Conservation (phyloP, 371 early-diverging fungal species). For the Mortierella sp. region DNA sequence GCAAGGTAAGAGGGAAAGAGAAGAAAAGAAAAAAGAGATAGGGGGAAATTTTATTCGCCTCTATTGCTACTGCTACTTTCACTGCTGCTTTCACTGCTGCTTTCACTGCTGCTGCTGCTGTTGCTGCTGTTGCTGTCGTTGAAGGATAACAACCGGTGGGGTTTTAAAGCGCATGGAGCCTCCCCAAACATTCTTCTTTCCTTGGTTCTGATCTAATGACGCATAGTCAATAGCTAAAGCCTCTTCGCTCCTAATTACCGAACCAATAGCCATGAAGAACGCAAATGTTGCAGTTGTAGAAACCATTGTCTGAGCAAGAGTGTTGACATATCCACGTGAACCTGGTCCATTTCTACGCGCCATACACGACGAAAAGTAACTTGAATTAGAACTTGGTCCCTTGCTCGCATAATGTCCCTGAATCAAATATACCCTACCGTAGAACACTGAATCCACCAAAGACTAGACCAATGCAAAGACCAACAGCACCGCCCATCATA, state of each 20-base stretch:
- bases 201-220: slow-evolving; percentile 50
- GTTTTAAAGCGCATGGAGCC: slow-evolving; percentile 49
- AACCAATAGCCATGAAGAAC: slow-evolving; percentile 80
- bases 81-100: neutral
- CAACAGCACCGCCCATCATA: slow-evolving; percentile 88
- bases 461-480: slow-evolving; percentile 85
- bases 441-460: slow-evolving; percentile 80
- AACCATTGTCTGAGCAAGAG: slow-evolving; percentile 69
- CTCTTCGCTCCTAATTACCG: slow-evolving; percentile 80
- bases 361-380: neutral
- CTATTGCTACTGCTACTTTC: neutral
- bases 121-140: slow-evolving; percentile 28
- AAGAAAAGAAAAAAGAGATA: neutral
- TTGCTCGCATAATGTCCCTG: neutral
- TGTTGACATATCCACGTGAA: slow-evolving; percentile 68
- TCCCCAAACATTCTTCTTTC: slow-evolving; percentile 57
- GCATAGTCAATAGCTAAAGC: slow-evolving; percentile 39
- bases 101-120: slow-evolving; percentile 11
- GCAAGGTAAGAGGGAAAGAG: too few relatives aligned
- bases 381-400: too few relatives aligned
- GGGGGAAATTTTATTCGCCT: slow-evolving; percentile 5
- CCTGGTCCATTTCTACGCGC: slow-evolving; percentile 69
- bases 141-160: slow-evolving; percentile 59
- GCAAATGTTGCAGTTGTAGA: slow-evolving; percentile 74
- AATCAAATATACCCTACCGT: slow-evolving; percentile 60